Evolutionary conservation across 73 alveolate species (phyloP), one percentile per base, ranked within the genome.

Genomic region (Blepharisma stoltei): DNA sequence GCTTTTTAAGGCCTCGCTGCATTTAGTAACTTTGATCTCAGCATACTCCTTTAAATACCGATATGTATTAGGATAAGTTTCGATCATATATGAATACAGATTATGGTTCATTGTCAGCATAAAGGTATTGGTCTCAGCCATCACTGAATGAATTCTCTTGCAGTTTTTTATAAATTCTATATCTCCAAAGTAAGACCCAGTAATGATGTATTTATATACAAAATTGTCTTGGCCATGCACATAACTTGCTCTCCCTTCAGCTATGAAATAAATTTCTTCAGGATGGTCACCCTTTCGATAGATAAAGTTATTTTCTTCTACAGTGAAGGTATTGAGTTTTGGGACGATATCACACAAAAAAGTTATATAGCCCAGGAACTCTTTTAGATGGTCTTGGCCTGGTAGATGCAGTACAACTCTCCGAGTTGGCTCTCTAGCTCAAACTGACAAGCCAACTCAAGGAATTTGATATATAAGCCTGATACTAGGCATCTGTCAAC

Each of bases 181-280:
- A 54, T 76, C 83, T 11, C 83, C 83, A 37, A 76, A 76, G 38
- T 76, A 76, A 8, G 78, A 37, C 25, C 83, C 83, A 54, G 20
- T 27, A 20, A 76, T 54, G 37, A 43, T n/a, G 21, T 45, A 8
- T 55, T 76, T 53, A 25, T 54, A 54, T 53, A 50, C 18, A 54
- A 53, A 44, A 6, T 43, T 54, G 43, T 55, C 55, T 54, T 76
- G 3, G 0, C 21, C 14, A n/a, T 47, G 9, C 7, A 76, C 18
- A 54, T 8, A 54, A 60, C 87, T 88, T n/a, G 54, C 83, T 55
- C 83, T 9, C 6, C 83, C 83, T 5, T 54, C 14, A 20, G 66
- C 77, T 21, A 76, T 37, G 69, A 76, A 76, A 66, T 47, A 76
- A 43, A 76, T 55, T 76, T 37, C 76, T 14, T 47, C 38, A 27